Evolutionary conservation across 1,284 basidiomycete genomes (phyloP).

Genomic region (Earliella scabrosa): DNA sequence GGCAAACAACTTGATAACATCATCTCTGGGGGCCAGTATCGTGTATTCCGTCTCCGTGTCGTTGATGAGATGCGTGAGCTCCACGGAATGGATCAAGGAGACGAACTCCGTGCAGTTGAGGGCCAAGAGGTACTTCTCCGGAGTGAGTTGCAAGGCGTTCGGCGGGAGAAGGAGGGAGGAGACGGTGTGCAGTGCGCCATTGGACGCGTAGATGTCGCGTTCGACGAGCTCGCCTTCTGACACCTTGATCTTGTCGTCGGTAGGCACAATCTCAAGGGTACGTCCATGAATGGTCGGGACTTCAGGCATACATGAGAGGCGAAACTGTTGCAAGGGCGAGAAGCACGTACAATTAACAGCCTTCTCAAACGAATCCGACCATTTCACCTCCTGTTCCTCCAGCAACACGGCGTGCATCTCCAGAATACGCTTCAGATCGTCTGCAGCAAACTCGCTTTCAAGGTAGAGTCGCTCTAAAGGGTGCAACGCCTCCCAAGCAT

Average conservation of each 20-base stretch:
- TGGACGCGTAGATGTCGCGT: slow-evolving; percentile 90
- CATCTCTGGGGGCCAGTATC: slow-evolving; percentile 89
- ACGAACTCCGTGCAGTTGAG: slow-evolving; percentile 94
- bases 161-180: slow-evolving; percentile 83
- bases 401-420: slow-evolving; percentile 72
- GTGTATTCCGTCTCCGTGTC: slow-evolving; percentile 74
- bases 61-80: slow-evolving; percentile 81
- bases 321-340: background rate
- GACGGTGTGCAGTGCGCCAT: slow-evolving; percentile 92
- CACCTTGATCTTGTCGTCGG: slow-evolving; percentile 57
- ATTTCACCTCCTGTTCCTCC: slow-evolving; percentile 54
- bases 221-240: slow-evolving; percentile 69
- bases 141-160: slow-evolving; percentile 79
- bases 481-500: slow-evolving; percentile 74
- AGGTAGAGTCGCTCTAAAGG: slow-evolving; percentile 82
- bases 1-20: slow-evolving; percentile 71
- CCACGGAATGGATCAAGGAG: slow-evolving; percentile 81
- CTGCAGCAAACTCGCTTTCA: slow-evolving; percentile 81
- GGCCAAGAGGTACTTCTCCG: slow-evolving; percentile 91
- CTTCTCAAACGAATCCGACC: slow-evolving; percentile 65
- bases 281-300: slow-evolving; percentile 76
- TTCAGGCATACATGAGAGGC: slow-evolving; percentile 33
- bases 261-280: slow-evolving; percentile 60
- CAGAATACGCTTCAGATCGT: slow-evolving; percentile 79
- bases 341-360: slow-evolving; percentile 55